Conservation (phyloP, 352 stramenopile genomes). For the Pythium grandisporangium region DNA sequence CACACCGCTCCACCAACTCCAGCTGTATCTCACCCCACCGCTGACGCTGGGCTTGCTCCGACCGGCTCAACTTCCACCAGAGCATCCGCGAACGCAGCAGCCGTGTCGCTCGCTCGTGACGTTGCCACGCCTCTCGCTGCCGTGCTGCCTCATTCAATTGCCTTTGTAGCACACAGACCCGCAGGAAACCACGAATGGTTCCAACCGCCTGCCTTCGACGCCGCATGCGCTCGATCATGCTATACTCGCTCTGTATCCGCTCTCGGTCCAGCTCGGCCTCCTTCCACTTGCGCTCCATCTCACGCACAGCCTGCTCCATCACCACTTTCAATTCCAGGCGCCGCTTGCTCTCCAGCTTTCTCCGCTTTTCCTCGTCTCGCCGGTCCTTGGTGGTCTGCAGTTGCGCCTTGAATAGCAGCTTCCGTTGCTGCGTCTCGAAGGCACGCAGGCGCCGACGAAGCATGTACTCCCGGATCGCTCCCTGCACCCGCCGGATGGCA, state of each 20-base stretch:
- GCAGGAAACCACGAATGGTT: neutral
- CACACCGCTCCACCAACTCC: neutral
- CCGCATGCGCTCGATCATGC: neutral
- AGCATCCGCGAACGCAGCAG: slow-evolving; percentile 6
- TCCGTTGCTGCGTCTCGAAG: slow-evolving; percentile 20
- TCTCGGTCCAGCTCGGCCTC: slow-evolving; percentile 1
- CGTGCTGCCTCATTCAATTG: too few species aligned
- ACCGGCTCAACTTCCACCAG: slow-evolving; percentile 7
- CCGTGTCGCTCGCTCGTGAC: neutral
- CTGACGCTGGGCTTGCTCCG: neutral
- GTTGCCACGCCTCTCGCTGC: slow-evolving; percentile 4
- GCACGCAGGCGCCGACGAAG: slow-evolving; percentile 21
- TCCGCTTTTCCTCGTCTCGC: slow-evolving; percentile 27
- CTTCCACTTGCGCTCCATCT: slow-evolving; percentile 35
- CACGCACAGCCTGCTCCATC: slow-evolving; percentile 21
- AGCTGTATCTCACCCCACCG: neutral
- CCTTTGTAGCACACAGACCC: too few species aligned
- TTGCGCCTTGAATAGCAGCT: slow-evolving; percentile 31
- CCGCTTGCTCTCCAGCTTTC: slow-evolving; percentile 26
- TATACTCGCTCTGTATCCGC: neutral
- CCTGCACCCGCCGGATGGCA: slow-evolving; percentile 26
- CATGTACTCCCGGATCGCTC: slow-evolving; percentile 32
- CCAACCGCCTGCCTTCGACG: neutral
- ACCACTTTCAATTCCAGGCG: slow-evolving; percentile 15
- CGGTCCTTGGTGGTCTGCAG: slow-evolving; percentile 32